These are phyloP conservation scores for Mollisia scopiformis DNA, from an alignment of 2,329 filamentous ascomycete genomes.

Conservation along the genomic window DNA sequence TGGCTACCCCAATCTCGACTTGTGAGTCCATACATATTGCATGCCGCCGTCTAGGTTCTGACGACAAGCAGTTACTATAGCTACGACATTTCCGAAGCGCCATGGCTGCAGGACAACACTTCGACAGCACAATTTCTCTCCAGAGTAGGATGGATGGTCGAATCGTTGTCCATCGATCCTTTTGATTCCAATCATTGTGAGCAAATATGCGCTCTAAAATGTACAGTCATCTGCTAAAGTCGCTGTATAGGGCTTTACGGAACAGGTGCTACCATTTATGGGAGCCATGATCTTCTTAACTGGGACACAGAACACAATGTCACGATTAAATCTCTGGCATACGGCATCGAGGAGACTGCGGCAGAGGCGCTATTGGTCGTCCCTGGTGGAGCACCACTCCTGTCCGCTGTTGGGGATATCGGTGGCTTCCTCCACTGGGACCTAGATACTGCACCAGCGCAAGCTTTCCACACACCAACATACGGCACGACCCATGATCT, in stretches of 20 bases:
- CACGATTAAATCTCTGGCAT: slow-evolving; percentile 25
- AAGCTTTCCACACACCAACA: slow-evolving; percentile 17
- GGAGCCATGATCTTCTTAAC: slow-evolving; percentile 39
- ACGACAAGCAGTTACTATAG: too few species aligned
- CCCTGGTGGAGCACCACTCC: slow-evolving; percentile 29
- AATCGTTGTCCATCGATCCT: slow-evolving; percentile 59
- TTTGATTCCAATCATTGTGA: slow-evolving; percentile 61
- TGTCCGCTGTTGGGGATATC: slow-evolving; percentile 32
- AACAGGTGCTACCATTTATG: slow-evolving; percentile 59
- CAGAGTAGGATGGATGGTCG: slow-evolving; percentile 62
- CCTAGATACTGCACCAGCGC: slow-evolving; percentile 18
- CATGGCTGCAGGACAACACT: slow-evolving; percentile 26
- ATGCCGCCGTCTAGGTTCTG: too few species aligned
- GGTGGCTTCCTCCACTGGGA: slow-evolving; percentile 27
- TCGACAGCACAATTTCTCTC: slow-evolving; percentile 21
- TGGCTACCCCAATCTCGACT: slow-evolving; percentile 12
- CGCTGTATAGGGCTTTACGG: slow-evolving; percentile 61
- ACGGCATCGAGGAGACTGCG: slow-evolving; percentile 33
- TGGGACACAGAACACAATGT: slow-evolving; percentile 23
- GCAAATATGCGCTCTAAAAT: too few species aligned
- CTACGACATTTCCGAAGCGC: slow-evolving; percentile 26
- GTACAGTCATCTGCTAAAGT: too few species aligned
- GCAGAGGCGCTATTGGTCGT: slow-evolving; percentile 23
- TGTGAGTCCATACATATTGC: too few species aligned
- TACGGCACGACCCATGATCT: slow-evolving; percentile 26